Evolutionary conservation across 1,139 yeast species (phyloP).

Genomic region (Hyphopichia fennica): DNA sequence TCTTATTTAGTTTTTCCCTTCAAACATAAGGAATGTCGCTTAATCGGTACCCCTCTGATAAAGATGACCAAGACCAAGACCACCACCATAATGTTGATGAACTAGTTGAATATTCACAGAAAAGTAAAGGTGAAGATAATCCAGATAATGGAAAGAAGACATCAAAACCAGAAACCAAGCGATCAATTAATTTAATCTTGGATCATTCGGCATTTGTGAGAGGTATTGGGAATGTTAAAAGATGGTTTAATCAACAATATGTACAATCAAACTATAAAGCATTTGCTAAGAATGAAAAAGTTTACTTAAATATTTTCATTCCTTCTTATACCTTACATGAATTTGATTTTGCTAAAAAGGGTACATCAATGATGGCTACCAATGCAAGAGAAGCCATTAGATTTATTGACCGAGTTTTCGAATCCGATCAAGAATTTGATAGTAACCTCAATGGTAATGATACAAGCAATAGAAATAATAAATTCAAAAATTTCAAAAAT

Average conservation of each 20-base stretch:
- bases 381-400: slow-evolving; percentile 59
- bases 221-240: slow-evolving; percentile 59
- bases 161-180: background rate
- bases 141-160: background rate
- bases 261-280: slow-evolving; percentile 21
- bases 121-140: background rate
- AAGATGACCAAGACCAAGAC: slow-evolving; percentile 1
- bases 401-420: slow-evolving; percentile 48
- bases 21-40: slow-evolving; percentile 4
- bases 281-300: slow-evolving; percentile 13
- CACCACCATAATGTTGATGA: slow-evolving; percentile 2
- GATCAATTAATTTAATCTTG: slow-evolving; percentile 40
- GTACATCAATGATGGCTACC: slow-evolving; percentile 52
- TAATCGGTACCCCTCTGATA: slow-evolving; percentile 1
- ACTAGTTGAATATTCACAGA: background rate
- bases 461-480: background rate
- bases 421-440: slow-evolving; percentile 14
- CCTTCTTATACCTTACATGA: slow-evolving; percentile 60
- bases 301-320: slow-evolving; percentile 34
- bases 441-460: background rate
- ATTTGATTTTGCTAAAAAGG: slow-evolving; percentile 54
- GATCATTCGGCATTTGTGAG: slow-evolving; percentile 61
- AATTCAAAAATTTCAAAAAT: background rate
- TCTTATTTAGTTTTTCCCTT: too few species aligned
- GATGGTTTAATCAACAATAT: slow-evolving; percentile 51